These are phyloP conservation scores for Diaporthe citrichinensis DNA, from an alignment of 2,329 filamentous ascomycete genomes.

Conservation along the genomic window DNA sequence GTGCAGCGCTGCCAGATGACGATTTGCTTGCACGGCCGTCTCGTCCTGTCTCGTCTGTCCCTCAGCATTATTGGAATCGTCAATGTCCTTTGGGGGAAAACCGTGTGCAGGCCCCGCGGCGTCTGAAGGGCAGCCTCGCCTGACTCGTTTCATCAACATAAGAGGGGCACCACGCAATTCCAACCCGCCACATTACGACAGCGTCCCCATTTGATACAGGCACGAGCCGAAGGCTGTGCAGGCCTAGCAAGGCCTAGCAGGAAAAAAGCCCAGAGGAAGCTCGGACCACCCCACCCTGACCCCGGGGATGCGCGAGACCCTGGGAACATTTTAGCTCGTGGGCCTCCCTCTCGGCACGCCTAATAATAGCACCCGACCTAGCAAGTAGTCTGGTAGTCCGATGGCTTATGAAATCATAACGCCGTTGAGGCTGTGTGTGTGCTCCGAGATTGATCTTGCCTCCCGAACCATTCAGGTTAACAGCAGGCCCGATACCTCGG, in stretches of 20 bases:
- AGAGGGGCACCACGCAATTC: slow-evolving; percentile 30
- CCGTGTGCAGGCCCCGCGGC: neutral
- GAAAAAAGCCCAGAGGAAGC: neutral
- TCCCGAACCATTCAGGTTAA: neutral
- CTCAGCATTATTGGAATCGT: slow-evolving; percentile 27
- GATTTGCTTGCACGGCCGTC: slow-evolving; percentile 15
- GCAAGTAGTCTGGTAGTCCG: neutral
- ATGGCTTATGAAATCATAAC: neutral
- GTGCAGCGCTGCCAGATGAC: slow-evolving; percentile 5
- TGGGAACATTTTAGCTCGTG: slow-evolving; percentile 17
- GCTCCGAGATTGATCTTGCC: slow-evolving; percentile 6
- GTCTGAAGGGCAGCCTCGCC: slow-evolving; percentile 5
- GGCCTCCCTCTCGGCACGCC: slow-evolving; percentile 17
- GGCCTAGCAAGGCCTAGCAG: neutral
- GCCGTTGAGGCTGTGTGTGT: slow-evolving; percentile 17
- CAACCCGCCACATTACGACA: slow-evolving; percentile 34
- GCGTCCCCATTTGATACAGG: slow-evolving; percentile 1
- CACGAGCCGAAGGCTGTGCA: slow-evolving; percentile 28
- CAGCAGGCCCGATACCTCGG: slow-evolving; percentile 16
- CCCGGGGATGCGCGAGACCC: neutral
- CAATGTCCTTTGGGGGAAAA: neutral
- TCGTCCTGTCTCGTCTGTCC: slow-evolving; percentile 25
- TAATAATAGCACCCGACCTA: slow-evolving; percentile 21
- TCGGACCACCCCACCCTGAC: slow-evolving; percentile 14
- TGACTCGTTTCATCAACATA: slow-evolving; percentile 21